Conservation (phyloP, 345 rosid genomes). For the Salix koriyanagi region DNA sequence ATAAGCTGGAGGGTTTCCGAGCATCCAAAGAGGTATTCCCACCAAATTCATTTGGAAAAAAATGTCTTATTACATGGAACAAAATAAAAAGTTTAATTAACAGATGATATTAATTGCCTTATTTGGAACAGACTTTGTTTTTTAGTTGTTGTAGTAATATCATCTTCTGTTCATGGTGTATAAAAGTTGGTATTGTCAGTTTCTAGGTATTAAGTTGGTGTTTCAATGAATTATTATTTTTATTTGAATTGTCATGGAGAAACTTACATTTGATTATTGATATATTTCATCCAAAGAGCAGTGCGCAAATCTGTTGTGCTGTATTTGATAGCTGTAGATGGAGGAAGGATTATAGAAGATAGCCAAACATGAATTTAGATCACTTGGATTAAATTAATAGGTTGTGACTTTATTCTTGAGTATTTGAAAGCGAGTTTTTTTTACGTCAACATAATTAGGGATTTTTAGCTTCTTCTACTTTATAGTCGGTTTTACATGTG, state of each 20-base stretch:
- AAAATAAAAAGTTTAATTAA: not conserved
- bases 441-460: no score
- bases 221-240: not conserved
- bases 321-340: no score
- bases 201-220: not conserved
- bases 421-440: no score
- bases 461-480: not conserved
- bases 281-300: no score
- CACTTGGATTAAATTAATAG: no score
- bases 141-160: not conserved
- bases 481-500: not conserved
- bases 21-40: slow-evolving; percentile 76
- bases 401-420: no score
- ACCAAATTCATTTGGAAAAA: not conserved
- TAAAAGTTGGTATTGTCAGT: not conserved
- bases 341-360: no score
- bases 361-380: no score
- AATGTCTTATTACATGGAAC: not conserved
- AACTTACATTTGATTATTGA: no score
- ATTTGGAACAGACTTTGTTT: not conserved
- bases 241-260: not conserved
- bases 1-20: slow-evolving; percentile 63
- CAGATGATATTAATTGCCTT: not conserved
- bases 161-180: not conserved
- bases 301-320: no score